phyloP scores from a whole-genome alignment of 164 flowering plant species.

The Malania oleifera region DNA sequence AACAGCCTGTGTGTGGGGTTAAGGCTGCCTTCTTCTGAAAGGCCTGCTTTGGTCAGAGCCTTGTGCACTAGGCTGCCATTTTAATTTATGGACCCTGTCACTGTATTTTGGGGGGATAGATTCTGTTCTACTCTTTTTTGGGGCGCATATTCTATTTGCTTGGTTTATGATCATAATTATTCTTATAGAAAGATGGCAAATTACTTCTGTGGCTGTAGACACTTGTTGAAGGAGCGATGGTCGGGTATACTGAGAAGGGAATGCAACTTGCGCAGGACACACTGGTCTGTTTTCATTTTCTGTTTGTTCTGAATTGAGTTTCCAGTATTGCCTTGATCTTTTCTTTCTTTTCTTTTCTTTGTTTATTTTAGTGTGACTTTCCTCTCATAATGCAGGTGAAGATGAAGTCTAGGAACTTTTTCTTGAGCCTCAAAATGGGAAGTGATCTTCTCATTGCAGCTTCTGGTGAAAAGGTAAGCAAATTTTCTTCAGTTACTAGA shows the following conservation, averaged over 20 bases:
- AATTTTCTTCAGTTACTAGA: neutral
- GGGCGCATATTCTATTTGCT: no score
- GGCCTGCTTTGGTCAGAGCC: no score
- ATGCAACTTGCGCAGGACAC: constrained; percentile 89
- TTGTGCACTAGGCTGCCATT: no score
- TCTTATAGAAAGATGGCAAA: neutral
- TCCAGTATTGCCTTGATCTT: neutral
- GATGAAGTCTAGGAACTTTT: constrained; percentile 46
- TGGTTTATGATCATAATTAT: neutral
- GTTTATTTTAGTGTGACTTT: constrained; percentile 1
- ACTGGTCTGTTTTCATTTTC: constrained; percentile 44
- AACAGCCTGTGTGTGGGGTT: no score
- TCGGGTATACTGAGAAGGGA: constrained; percentile 73
- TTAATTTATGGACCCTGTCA: no score
- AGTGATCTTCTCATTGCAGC: constrained; percentile 81
- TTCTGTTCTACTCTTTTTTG: no score
- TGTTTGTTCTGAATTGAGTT: neutral
- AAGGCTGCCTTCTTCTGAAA: no score
- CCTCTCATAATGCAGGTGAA: constrained; percentile 38
- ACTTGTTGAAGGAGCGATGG: constrained; percentile 86
- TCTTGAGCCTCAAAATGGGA: constrained; percentile 50
- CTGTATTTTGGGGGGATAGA: no score
- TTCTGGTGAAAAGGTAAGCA: constrained; percentile 73
- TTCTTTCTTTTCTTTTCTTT: neutral
- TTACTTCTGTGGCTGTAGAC: constrained; percentile 44